phyloP scores from a whole-genome alignment of 768 basidiomycete species.

The Crassisporium funariophilum region DNA sequence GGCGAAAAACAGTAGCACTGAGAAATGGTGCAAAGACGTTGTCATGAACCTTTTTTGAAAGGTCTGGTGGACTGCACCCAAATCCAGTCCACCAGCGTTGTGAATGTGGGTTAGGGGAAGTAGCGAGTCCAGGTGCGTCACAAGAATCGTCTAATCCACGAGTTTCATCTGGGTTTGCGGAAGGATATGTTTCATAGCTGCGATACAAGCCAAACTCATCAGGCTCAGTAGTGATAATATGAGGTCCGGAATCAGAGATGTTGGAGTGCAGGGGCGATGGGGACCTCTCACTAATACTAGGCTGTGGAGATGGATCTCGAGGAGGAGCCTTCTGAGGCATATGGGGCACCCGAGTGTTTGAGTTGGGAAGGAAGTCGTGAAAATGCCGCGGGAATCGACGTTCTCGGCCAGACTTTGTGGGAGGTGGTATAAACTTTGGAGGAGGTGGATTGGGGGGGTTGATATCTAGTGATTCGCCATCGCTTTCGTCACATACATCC shows the following conservation, averaged over 20 bases:
- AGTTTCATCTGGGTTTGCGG: slow-evolving; percentile 18
- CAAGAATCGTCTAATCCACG: slow-evolving; percentile 20
- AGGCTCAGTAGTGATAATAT: slow-evolving; percentile 15
- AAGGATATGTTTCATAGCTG: slow-evolving; percentile 16
- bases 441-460: background rate
- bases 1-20: slow-evolving; percentile 18
- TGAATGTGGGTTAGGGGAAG: background rate
- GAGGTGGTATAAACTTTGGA: slow-evolving; percentile 2
- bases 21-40: slow-evolving; percentile 15
- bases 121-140: slow-evolving; percentile 6
- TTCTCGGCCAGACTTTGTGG: slow-evolving; percentile 3
- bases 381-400: slow-evolving; percentile 6
- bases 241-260: slow-evolving; percentile 1
- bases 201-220: slow-evolving; percentile 23
- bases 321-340: slow-evolving; percentile 4
- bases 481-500: no score
- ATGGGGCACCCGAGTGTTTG: slow-evolving; percentile 10
- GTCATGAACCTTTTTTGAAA: background rate
- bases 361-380: slow-evolving; percentile 12
- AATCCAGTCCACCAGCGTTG: background rate
- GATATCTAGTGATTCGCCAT: no score
- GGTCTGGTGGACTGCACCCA: background rate
- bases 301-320: background rate
- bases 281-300: background rate
- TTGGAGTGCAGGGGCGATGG: background rate